A percentile compares a stretch with the other conserved stretches of the same genome.
phyloP scores from a whole-genome alignment of 345 rosid species.

The Ceriops decandra region DNA sequence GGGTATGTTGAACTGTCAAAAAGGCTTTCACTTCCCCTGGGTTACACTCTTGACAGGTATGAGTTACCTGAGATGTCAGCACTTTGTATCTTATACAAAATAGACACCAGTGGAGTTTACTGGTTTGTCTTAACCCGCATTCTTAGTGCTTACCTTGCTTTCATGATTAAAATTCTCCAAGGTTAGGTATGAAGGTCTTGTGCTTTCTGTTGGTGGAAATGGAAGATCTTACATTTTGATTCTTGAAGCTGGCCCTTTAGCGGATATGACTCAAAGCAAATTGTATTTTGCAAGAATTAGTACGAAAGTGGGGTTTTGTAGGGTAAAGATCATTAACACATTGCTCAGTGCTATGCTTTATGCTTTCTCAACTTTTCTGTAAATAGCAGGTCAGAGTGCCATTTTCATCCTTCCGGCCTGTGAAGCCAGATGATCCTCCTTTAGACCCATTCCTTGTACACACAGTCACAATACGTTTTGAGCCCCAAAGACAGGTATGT shows the following conservation, averaged over 20 bases:
- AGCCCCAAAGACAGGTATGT: slow-evolving; percentile 90
- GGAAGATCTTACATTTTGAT: slow-evolving; percentile 89
- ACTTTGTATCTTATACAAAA: neutral
- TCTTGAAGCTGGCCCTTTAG: slow-evolving; percentile 96
- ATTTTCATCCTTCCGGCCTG: slow-evolving; percentile 90
- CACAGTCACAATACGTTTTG: slow-evolving; percentile 90
- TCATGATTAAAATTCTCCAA: slow-evolving; percentile 4
- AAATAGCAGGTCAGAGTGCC: slow-evolving; percentile 84
- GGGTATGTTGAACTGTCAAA: slow-evolving; percentile 88
- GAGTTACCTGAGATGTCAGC: neutral
- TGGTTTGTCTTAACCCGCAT: neutral
- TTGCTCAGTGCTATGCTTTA: neutral
- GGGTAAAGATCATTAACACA: slow-evolving; percentile 45
- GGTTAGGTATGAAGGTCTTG: slow-evolving; percentile 83
- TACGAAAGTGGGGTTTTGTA: slow-evolving; percentile 89
- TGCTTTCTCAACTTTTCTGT: neutral
- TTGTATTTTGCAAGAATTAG: slow-evolving; percentile 79
- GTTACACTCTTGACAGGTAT: slow-evolving; percentile 89
- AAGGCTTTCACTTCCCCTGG: slow-evolving; percentile 72
- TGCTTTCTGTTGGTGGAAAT: slow-evolving; percentile 93
- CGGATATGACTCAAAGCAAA: slow-evolving; percentile 80
- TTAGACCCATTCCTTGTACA: slow-evolving; percentile 92
- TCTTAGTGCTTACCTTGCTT: slow-evolving; percentile 5
- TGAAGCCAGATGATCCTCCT: slow-evolving; percentile 91
- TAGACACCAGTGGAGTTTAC: neutral